Evolutionary conservation across 78 protist species (phyloP), one percentile per base, ranked within the genome.

Genomic region (Pigoraptor vietnamica): DNA sequence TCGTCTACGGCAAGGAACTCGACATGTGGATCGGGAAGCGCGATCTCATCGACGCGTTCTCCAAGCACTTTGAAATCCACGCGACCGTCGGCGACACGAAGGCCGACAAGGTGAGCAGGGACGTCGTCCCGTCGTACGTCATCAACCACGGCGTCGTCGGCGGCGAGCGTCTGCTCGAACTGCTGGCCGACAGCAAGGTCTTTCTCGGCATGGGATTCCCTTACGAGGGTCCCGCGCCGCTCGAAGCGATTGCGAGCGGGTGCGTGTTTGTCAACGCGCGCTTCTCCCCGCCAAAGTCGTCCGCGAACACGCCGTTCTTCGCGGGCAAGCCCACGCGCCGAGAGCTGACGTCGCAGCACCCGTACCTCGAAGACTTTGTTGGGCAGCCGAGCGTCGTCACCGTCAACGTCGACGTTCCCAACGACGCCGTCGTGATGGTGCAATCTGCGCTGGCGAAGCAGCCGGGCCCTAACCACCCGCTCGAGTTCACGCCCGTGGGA

Each of bases 301-400:
- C 86, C n/a, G n/a, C 19, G 14, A 32, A 32, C 24, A 81, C 86
- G 35, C 86, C 86, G n/a, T 81, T 81, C 14, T 81, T 81, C n/a
- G 33, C 24, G 86, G 86, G 86, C 86, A 81, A 81, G 86, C 86
- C 86, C 35, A 81, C 86, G 86, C 36, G 33, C 86, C 86, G 86
- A 1, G 36, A 32, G 36, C 19, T 81, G 9, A 29, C 86, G 33
- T 81, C 86, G 33, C 86, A 81, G 86, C 86, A 81, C n/a, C 86
- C 86, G 86, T 81, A 81, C 86, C 2, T 81, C n/a, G 86, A 81
- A 29, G 86, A 81, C 36, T 81, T 81, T 81, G 86, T 81, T 2
- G 86, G 86, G 36, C 9, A 19, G n/a, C 86, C 86, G 21, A 2
- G 14, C 33, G 86, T 81, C n/a, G 1, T 32, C 86, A 81, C 86